phyloP scores from a whole-genome alignment of 2,329 filamentous ascomycete genomes.

The Chaetothyriales sp. region DNA sequence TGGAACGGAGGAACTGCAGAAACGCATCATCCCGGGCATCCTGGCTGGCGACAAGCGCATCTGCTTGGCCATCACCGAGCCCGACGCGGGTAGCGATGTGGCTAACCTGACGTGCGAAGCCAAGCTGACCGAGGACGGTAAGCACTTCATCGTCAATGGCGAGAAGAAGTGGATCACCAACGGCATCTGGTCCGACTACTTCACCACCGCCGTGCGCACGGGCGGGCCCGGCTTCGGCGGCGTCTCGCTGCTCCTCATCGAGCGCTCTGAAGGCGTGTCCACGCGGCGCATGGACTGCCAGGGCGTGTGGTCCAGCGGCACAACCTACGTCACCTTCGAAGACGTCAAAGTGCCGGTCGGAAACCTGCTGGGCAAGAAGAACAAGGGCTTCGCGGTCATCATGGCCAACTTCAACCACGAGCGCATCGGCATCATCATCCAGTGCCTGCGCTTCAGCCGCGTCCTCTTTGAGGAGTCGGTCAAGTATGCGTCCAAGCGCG shows the following conservation, averaged over 20 bases:
- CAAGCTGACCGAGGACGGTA: constrained; percentile 85
- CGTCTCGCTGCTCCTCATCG: constrained; percentile 78
- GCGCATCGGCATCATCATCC: constrained; percentile 96
- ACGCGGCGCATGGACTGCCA: constrained; percentile 97
- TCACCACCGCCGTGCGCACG: constrained; percentile 90
- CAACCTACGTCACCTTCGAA: constrained; percentile 95
- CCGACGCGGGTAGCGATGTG: constrained; percentile 86
- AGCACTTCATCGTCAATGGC: constrained; percentile 98
- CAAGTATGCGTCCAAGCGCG: constrained; percentile 94
- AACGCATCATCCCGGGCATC: constrained; percentile 79
- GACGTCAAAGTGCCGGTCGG: constrained; percentile 99
- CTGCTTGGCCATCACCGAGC: constrained; percentile 93
- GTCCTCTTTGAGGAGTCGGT: constrained; percentile 95
- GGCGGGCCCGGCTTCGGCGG: constrained; percentile 84
- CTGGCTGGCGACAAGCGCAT: constrained; percentile 90
- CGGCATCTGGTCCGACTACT: constrained; percentile 92
- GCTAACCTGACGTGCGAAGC: constrained; percentile 93
- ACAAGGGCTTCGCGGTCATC: constrained; percentile 96
- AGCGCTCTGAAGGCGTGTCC: constrained; percentile 75
- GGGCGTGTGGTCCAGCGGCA: constrained; percentile 88
- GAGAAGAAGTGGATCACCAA: constrained; percentile 99
- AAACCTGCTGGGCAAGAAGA: constrained; percentile 94
- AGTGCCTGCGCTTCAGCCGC: constrained; percentile 85
- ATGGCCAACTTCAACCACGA: constrained; percentile 99
- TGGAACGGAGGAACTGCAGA: constrained; percentile 68